These are phyloP conservation scores for Stellera chamaejasme DNA, from an alignment of 345 rosid genomes.

Conservation along the genomic window DNA sequence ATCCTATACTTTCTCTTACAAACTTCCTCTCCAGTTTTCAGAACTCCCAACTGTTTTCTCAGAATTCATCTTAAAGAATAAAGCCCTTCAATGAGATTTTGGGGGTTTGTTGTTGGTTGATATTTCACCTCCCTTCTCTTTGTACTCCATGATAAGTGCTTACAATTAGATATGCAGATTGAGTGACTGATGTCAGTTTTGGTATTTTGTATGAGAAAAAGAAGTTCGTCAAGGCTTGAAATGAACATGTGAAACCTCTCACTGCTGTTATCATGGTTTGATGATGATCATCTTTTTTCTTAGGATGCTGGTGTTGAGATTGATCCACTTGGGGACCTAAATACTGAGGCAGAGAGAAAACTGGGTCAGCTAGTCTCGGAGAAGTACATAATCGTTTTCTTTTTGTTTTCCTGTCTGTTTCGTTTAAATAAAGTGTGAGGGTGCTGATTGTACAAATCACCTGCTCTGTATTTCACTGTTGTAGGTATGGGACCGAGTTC, in stretches of 20 bases:
- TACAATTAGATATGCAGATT: too few relatives aligned
- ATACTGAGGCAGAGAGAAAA: slow-evolving; percentile 83
- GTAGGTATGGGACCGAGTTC: slow-evolving; percentile 78
- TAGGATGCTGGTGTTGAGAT: slow-evolving; percentile 84
- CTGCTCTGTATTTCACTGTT: slow-evolving; percentile 4
- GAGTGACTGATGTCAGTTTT: too few relatives aligned
- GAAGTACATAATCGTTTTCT: slow-evolving; percentile 34
- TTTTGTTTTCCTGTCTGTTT: not conserved
- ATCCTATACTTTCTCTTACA: too few relatives aligned
- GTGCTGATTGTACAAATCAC: not conserved
- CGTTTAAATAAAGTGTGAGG: not conserved
- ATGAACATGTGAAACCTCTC: not conserved
- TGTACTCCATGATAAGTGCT: too few relatives aligned
- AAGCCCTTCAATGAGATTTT: too few relatives aligned
- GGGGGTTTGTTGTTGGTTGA: too few relatives aligned
- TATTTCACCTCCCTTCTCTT: too few relatives aligned
- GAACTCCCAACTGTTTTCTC: too few relatives aligned
- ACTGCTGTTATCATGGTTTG: not conserved
- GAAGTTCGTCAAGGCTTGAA: too few relatives aligned
- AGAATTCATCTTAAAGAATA: too few relatives aligned
- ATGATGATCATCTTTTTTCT: slow-evolving; percentile 8
- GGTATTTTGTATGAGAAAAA: too few relatives aligned
- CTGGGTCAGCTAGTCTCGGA: slow-evolving; percentile 80
- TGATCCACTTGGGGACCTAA: slow-evolving; percentile 87
- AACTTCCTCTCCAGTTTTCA: too few relatives aligned